A percentile compares a stretch with the other conserved stretches of the same genome.
Conservation (phyloP, 345 rosid species). For the Pistacia vera region DNA sequence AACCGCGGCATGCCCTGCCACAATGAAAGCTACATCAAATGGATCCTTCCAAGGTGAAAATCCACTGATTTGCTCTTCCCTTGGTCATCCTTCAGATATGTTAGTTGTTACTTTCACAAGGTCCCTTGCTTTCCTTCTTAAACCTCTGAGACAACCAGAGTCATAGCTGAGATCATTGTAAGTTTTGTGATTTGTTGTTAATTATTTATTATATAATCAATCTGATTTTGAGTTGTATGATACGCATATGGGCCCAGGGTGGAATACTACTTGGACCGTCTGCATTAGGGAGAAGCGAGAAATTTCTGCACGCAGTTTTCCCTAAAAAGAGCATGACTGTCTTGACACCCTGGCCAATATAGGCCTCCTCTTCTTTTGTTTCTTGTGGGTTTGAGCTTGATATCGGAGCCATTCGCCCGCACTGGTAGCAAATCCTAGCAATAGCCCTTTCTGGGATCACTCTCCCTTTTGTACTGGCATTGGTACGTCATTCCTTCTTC, state of each 20-base stretch:
- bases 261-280: constrained; percentile 88
- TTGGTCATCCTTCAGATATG: too few species aligned
- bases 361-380: constrained; percentile 78
- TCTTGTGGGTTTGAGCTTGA: constrained; percentile 84
- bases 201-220: too few species aligned
- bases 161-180: too few species aligned
- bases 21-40: too few species aligned
- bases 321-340: constrained; percentile 65
- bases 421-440: constrained; percentile 61
- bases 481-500: constrained; percentile 64
- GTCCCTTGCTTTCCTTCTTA: too few species aligned
- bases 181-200: too few species aligned
- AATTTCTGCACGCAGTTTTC: constrained; percentile 51
- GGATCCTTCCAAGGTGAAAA: too few species aligned
- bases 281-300: constrained; percentile 62
- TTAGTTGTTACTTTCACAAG: too few species aligned
- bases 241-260: constrained; percentile 41
- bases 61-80: too few species aligned
- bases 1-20: too few species aligned
- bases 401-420: constrained; percentile 49
- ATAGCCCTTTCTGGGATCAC: constrained; percentile 71
- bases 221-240: too few species aligned
- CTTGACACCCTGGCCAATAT: constrained; percentile 76
- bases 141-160: too few species aligned
- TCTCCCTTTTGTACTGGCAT: constrained; percentile 65